These are phyloP conservation scores for Juglanconis sp. DNA, from an alignment of 2,329 filamentous ascomycete genomes.

Conservation along the genomic window DNA sequence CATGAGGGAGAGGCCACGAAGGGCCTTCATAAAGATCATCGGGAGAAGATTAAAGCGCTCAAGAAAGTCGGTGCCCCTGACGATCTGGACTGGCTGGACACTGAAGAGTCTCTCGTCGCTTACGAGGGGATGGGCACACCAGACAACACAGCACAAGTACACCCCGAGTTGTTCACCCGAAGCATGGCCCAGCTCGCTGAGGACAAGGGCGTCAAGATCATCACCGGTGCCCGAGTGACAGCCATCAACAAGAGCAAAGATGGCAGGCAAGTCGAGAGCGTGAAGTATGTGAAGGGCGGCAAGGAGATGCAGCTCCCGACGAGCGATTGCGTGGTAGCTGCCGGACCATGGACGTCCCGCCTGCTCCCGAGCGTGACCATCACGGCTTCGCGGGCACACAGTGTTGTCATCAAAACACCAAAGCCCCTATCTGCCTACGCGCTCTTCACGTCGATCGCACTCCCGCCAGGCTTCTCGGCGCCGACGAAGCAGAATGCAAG, in stretches of 20 bases:
- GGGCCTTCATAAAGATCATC: conserved; percentile 20
- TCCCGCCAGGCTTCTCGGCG: conserved; percentile 51
- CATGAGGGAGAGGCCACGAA: conserved; percentile 8
- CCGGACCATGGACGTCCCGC: conserved; percentile 44
- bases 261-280: conserved; percentile 18
- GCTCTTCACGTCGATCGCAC: conserved; percentile 68
- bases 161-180: conserved; percentile 73
- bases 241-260: conserved; percentile 25
- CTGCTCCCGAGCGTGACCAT: conserved; percentile 42
- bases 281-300: conserved; percentile 19
- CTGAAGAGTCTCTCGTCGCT: conserved; percentile 42
- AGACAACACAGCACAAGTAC: conserved; percentile 69
- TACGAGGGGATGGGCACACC: conserved; percentile 43
- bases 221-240: conserved; percentile 29
- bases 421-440: conserved; percentile 53
- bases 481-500: conserved; percentile 24
- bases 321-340: conserved; percentile 33
- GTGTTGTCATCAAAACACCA: conserved; percentile 40
- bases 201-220: conserved; percentile 57
- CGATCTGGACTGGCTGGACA: conserved; percentile 69
- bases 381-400: conserved; percentile 41
- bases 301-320: conserved; percentile 19
- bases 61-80: conserved; percentile 37
- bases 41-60: conserved; percentile 25
- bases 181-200: conserved; percentile 66